Evolutionary conservation across 176 grass and related monocot species (phyloP).

Genomic region (Olyra latifolia): DNA sequence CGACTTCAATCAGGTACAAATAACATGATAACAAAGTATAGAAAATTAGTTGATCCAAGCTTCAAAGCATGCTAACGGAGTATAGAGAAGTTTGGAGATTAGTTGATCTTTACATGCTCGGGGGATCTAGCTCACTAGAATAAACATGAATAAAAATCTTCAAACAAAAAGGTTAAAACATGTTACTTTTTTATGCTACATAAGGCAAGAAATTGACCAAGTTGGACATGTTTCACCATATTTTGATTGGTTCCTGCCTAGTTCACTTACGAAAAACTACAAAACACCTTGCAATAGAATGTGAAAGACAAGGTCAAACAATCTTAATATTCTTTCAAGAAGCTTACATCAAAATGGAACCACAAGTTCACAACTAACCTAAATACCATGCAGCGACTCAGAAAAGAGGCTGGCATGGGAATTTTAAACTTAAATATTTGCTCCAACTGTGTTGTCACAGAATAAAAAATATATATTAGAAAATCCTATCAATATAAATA

Average conservation of each 20-base stretch:
- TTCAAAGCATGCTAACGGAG: neutral
- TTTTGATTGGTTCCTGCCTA: slow-evolving; percentile 14
- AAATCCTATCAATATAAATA: slow-evolving; percentile 4
- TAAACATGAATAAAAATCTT: neutral
- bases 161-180: neutral
- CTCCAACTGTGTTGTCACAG: slow-evolving; percentile 3
- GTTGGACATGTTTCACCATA: neutral
- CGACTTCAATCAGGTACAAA: neutral
- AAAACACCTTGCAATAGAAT: slow-evolving; percentile 3
- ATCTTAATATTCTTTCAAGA: slow-evolving; percentile 3
- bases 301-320: neutral
- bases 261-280: neutral
- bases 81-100: neutral
- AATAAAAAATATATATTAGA: neutral
- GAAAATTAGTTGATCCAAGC: too few relatives aligned
- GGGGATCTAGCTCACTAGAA: neutral
- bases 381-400: neutral
- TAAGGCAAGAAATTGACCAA: slow-evolving; percentile 13
- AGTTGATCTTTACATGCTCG: neutral
- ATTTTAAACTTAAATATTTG: slow-evolving; percentile 11
- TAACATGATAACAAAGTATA: neutral
- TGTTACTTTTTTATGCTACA: slow-evolving; percentile 18
- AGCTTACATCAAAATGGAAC: slow-evolving; percentile 16
- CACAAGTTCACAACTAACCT: neutral
- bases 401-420: neutral